phyloP scores from a whole-genome alignment of 2,329 filamentous ascomycete genomes.

The Claviceps quebecensis region DNA sequence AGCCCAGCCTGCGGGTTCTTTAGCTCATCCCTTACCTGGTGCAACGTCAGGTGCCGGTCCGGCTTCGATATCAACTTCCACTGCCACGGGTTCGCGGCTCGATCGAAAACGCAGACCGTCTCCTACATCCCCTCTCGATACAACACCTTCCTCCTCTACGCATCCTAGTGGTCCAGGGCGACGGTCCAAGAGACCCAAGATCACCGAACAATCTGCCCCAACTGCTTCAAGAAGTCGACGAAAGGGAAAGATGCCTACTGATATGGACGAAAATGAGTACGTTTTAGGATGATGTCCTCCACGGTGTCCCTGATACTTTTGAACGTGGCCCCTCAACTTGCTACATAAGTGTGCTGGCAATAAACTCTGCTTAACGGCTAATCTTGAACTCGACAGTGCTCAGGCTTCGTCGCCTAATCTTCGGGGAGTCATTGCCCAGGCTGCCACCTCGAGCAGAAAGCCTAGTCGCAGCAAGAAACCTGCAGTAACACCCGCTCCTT shows the following conservation, averaged over 20 bases:
- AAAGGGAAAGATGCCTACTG: constrained; percentile 46
- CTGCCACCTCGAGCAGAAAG: constrained; percentile 57
- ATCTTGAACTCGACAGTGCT: constrained; percentile 9
- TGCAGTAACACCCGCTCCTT: constrained; percentile 28
- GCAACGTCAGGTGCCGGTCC: constrained; percentile 3
- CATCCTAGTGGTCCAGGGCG: constrained; percentile 29
- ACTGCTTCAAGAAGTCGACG: constrained; percentile 34
- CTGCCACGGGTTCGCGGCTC: constrained; percentile 27
- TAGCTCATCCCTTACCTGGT: constrained; percentile 22
- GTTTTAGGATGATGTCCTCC: constrained; percentile 5
- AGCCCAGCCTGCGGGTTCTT: constrained; percentile 29
- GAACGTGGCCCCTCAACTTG: neutral
- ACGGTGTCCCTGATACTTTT: too few species aligned
- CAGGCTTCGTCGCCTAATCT: constrained; percentile 45
- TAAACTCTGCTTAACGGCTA: neutral
- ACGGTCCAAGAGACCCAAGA: constrained; percentile 59
- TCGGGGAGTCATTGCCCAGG: constrained; percentile 39
- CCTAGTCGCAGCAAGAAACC: constrained; percentile 57
- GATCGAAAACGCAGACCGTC: constrained; percentile 66
- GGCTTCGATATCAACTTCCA: constrained; percentile 1
- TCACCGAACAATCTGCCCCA: constrained; percentile 31
- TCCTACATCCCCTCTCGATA: constrained; percentile 28
- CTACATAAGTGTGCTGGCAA: neutral
- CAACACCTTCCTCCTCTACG: constrained; percentile 18
- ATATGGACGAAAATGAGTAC: constrained; percentile 65